Base-by-base conservation (phyloP, 1,139 yeast species). In the Candida anutae region DNA sequence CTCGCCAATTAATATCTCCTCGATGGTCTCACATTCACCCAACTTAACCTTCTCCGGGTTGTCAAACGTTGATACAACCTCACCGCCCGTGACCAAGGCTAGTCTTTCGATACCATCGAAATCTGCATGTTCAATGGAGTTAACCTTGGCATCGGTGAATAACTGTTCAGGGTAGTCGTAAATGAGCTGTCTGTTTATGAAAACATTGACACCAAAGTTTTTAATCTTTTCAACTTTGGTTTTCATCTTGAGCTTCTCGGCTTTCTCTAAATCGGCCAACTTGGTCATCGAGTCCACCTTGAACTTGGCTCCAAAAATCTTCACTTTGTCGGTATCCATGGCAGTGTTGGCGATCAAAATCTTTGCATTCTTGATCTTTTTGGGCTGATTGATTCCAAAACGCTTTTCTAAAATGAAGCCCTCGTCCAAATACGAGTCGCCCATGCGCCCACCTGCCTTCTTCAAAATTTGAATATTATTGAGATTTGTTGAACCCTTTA, bases 151-250 rank as follows among this genome's bases (percentile, higher is more conserved):
- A 46, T 90, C 98, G 5, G 94, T 74, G 50, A 90, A 84, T 41
- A 90, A 67, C 56, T 85, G 96, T 59, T 90, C 98, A 17, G 99
- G 98, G 71, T 90, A 93, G 61, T 90, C 96, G 60, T 90, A 93
- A 48, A 90, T 90, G 48, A 93, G 74, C 58, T 90, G 98, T 51
- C 98, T 77, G 62, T 90, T 90, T 43, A 90, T 88, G 55, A 90
- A 90, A 45, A 90, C 80, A 55, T 84, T 84, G 50, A 85, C 79
- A 35, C 90, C 85, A 37, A 75, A 74, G 47, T 82, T 78, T 45
- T 77, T 70, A 52, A 90, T 90, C 55, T 85, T 87, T 32, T 80
- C 90, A 37, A 90, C 88, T 59, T 90, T 93, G 32, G 58, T 66
- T 58, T 77, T 83, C 98, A 90, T 90, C 62, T 88, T 90, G 33